Evolutionary conservation across 2,329 filamentous ascomycete genomes (phyloP), one percentile per base, ranked within the genome.

Genomic region (Didymella glomerata): DNA sequence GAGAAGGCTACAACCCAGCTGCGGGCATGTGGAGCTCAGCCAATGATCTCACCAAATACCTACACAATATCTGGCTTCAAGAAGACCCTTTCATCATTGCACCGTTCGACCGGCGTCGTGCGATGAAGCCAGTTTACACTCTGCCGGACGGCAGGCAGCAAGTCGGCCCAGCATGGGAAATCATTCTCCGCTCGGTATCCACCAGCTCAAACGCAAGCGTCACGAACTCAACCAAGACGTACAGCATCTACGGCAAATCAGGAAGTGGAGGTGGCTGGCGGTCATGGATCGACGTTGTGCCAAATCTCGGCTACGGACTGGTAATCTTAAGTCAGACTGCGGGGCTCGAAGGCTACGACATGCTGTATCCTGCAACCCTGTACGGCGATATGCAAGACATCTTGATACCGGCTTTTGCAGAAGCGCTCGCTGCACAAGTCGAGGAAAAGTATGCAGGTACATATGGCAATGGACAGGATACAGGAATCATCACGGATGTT

Each of bases 11-110:
- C 40, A 66, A 74, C 34, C 70, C 72, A 25, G 71, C 67, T 3
- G 72, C 67, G 3, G 72, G 72, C 24, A 69, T 74, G 67, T 75
- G 71, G 70, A 70, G 67, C 54, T 74, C 71, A 7, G 64, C 68
- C 25, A 73, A 69, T 25, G 72, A 75, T 48, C 61, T 75, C 9
- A n/a, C 63, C 4, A 69, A 53, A 11, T 74, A 71, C 22, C 38
- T 74, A 0, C 49, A 73, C 42, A 9, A 49, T 4, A n/a, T 73
- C 16, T 75, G 71, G 71, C 64, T 75, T 2, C 46, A 63, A 4
- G 65, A 62, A 1, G 38, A 58, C 0, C 69, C 71, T 1, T 54
- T 50, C 2, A 62, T 75, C 2, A 72, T 75, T n/a, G 68, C 67
- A 1, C 45, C 54, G 6, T 64, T 64, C 27, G 66, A 71, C 22